Percentiles rank a stretch among this genome's conserved stretches.
phyloP scores from a whole-genome alignment of 1,139 yeast species.

The Yamadazyma buinensis region DNA sequence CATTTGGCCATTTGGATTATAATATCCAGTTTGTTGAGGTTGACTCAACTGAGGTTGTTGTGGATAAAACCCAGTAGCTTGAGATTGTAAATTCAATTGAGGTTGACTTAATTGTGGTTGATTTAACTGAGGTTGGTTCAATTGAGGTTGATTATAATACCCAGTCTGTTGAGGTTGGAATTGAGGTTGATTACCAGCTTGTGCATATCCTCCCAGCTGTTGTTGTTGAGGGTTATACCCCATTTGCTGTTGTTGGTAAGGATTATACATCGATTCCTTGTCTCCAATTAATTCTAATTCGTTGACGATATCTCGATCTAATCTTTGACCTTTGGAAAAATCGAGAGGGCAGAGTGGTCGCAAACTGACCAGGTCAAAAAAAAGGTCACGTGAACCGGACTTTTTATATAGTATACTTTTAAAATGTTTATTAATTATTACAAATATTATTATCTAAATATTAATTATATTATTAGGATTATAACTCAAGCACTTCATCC shows the following conservation, averaged over 20 bases:
- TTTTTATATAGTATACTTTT: too few species aligned
- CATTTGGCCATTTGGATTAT: background rate
- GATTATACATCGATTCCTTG: constrained; percentile 35
- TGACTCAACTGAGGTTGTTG: constrained; percentile 11
- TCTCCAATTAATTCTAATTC: background rate
- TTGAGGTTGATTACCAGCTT: constrained; percentile 29
- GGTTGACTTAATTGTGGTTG: constrained; percentile 24
- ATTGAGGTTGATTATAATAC: constrained; percentile 17
- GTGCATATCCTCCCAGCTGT: constrained; percentile 11
- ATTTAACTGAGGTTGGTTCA: constrained; percentile 6
- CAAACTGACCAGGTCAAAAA: background rate
- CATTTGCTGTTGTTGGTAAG: constrained; percentile 31
- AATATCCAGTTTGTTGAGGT: constrained; percentile 11
- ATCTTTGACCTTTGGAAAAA: background rate
- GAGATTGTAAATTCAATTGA: constrained; percentile 43
- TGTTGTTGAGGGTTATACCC: constrained; percentile 27
- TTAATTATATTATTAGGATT: too few species aligned
- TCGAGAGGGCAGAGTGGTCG: constrained; percentile 1
- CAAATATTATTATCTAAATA: too few species aligned
- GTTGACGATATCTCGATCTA: background rate
- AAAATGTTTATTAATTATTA: too few species aligned
- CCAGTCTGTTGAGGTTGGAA: constrained; percentile 28
- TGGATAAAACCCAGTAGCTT: constrained; percentile 30
- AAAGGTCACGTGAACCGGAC: background rate
- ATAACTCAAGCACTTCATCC: constrained; percentile 38